Base-by-base conservation (phyloP, 352 stramenopile species). In the Phytophthora quininea region DNA sequence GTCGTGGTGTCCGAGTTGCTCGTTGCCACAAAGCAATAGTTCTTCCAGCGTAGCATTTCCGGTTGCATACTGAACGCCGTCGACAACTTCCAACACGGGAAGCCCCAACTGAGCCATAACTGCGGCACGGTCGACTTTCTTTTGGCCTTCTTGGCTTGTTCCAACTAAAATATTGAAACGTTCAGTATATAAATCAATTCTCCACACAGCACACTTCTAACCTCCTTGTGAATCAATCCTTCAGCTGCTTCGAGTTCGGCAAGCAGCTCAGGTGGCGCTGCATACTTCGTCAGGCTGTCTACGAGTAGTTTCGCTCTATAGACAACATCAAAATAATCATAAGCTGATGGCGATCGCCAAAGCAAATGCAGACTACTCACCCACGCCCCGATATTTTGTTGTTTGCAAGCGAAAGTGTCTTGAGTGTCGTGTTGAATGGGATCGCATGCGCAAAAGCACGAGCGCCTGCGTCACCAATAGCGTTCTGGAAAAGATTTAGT, bases 111-210 rank as follows among this genome's bases (percentile, higher is more conserved):
- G 76, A 43, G 73, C 53, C 57, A 93, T 82, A 11, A 70, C 74
- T 3, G 76, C 73, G 6, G 64, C 45, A 3, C 82, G 80, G 50
- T 94, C 82, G 35, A 90, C 76, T 52, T 94, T 93, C 75, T 93
- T 92, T 91, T 93, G 38, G 82, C 76, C 63, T 92, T 95, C 64
- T 95, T 95, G 43, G 85, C 82, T 12, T 85, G 73, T 14, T 93
- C 87, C 24, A 93, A 73, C 73, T 86, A n/a, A 9, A 60, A 19
- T 10, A 47, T 40, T 59, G 35, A 11, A 59, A 10, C 14, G 30
- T 35, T 49, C 14, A 49, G 15, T 7, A 29, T 49, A 14, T 49
- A 29, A 29, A 8, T n/a, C 12, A 54, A 38, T 38, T 12, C 5
- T 54, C 12, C 8, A 38, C 12, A 40, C 27, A 54, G 38, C 31